Evolutionary conservation across 805 yeast species (phyloP).

Genomic region (Suhomyces sp.): DNA sequence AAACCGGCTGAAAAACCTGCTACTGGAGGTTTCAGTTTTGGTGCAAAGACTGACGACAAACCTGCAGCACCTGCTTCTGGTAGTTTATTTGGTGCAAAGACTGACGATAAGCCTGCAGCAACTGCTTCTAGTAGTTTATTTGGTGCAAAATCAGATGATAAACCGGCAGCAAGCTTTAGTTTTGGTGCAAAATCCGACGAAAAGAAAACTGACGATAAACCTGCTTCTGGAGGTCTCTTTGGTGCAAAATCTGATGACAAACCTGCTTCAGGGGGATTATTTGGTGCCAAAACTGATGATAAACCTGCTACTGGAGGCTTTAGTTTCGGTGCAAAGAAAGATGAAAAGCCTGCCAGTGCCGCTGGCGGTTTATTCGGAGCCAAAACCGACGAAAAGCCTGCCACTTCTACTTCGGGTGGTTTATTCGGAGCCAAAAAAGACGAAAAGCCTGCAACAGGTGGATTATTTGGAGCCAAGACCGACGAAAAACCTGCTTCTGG

Average conservation of each 20-base stretch:
- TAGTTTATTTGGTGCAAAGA: slow-evolving; percentile 14
- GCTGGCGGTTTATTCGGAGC: slow-evolving; percentile 7
- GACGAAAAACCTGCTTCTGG: slow-evolving; percentile 5
- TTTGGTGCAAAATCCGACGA: slow-evolving; percentile 5
- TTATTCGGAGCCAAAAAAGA: slow-evolving; percentile 10
- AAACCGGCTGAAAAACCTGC: slow-evolving; percentile 7
- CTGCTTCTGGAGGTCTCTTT: slow-evolving; percentile 4
- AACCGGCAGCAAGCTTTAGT: background rate
- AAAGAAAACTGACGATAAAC: slow-evolving; percentile 7
- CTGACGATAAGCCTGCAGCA: slow-evolving; percentile 1
- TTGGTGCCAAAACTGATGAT: slow-evolving; percentile 14
- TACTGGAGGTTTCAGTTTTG: slow-evolving; percentile 5
- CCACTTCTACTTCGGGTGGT: slow-evolving; percentile 3
- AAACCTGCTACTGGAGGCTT: slow-evolving; percentile 13
- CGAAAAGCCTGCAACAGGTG: slow-evolving; percentile 15
- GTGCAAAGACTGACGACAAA: slow-evolving; percentile 1
- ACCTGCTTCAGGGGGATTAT: slow-evolving; percentile 9
- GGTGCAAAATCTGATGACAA: slow-evolving; percentile 6
- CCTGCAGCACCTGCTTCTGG: slow-evolving; percentile 9
- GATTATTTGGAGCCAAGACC: slow-evolving; percentile 21
- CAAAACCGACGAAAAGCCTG: slow-evolving; percentile 1
- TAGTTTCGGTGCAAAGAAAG: slow-evolving; percentile 9
- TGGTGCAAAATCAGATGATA: slow-evolving; percentile 10
- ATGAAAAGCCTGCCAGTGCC: slow-evolving; percentile 5
- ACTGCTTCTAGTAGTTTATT: slow-evolving; percentile 11